Evolutionary conservation across 805 yeast species (phyloP).

Genomic region (Cyberlindnera suaveolens): DNA sequence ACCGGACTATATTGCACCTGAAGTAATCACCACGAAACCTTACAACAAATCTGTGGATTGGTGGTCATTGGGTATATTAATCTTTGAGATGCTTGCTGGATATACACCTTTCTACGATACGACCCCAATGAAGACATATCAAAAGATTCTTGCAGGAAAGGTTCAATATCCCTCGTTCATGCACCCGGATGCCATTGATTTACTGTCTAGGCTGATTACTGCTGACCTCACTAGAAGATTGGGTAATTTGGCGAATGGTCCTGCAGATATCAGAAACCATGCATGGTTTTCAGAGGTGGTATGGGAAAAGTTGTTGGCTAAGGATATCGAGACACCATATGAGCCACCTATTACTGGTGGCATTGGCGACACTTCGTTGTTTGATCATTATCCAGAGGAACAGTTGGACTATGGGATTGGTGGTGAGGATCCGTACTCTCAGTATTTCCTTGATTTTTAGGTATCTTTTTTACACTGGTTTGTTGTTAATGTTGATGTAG

Average conservation of each 20-base stretch:
- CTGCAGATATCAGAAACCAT: slow-evolving; percentile 79
- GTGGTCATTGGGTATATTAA: slow-evolving; percentile 94
- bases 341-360: slow-evolving; percentile 93
- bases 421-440: slow-evolving; percentile 69
- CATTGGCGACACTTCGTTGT: slow-evolving; percentile 87
- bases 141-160: slow-evolving; percentile 78
- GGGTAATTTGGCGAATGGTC: slow-evolving; percentile 82
- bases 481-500: neutral
- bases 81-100: slow-evolving; percentile 92
- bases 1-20: slow-evolving; percentile 96
- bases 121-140: slow-evolving; percentile 91
- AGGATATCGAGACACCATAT: slow-evolving; percentile 91
- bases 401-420: slow-evolving; percentile 77
- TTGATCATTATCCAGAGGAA: slow-evolving; percentile 79
- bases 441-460: slow-evolving; percentile 51
- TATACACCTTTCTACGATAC: slow-evolving; percentile 92
- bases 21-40: slow-evolving; percentile 88
- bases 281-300: slow-evolving; percentile 91
- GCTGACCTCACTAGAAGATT: slow-evolving; percentile 78
- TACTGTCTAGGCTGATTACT: slow-evolving; percentile 67
- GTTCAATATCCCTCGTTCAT: slow-evolving; percentile 73
- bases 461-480: neutral
- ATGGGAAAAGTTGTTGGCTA: slow-evolving; percentile 81
- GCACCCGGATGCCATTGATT: slow-evolving; percentile 71
- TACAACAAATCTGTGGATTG: slow-evolving; percentile 94